These are phyloP conservation scores for Yamadazyma songkhlaensis DNA, from an alignment of 1,139 yeast genomes.

Conservation along the genomic window DNA sequence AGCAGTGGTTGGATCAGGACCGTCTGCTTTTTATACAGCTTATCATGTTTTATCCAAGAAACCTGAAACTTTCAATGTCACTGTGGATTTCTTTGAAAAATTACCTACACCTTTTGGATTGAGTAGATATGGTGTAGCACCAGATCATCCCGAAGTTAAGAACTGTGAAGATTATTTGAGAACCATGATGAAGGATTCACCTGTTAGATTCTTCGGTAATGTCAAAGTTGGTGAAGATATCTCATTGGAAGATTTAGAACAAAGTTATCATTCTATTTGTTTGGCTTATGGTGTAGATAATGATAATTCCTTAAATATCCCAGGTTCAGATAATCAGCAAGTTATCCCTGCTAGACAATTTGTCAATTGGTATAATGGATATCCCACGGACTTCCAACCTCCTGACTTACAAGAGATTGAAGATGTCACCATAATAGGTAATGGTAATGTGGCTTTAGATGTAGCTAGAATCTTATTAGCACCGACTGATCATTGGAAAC, in stretches of 20 bases:
- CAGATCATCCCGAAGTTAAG: slow-evolving; percentile 97
- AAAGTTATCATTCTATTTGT: slow-evolving; percentile 68
- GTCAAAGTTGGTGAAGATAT: slow-evolving; percentile 61
- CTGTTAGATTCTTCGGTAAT: slow-evolving; percentile 73
- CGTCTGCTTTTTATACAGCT: slow-evolving; percentile 93
- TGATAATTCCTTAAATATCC: slow-evolving; percentile 56
- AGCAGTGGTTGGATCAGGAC: slow-evolving; percentile 93
- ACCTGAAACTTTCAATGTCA: slow-evolving; percentile 32
- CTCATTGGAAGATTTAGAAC: slow-evolving; percentile 44
- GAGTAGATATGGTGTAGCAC: slow-evolving; percentile 95
- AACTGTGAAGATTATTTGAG: slow-evolving; percentile 79
- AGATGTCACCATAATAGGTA: slow-evolving; percentile 82
- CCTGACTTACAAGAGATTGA: slow-evolving; percentile 61
- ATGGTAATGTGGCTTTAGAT: slow-evolving; percentile 97
- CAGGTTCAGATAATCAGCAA: slow-evolving; percentile 60
- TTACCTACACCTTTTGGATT: slow-evolving; percentile 91
- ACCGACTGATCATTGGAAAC: slow-evolving; percentile 54
- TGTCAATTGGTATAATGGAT: slow-evolving; percentile 96
- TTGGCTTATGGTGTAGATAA: slow-evolving; percentile 72
- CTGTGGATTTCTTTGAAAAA: slow-evolving; percentile 70
- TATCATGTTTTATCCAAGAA: slow-evolving; percentile 62
- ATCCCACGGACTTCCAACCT: slow-evolving; percentile 48
- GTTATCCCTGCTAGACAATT: slow-evolving; percentile 83
- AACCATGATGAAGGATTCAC: slow-evolving; percentile 44
- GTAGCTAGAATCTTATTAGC: slow-evolving; percentile 77